phyloP scores from a whole-genome alignment of 257 asterid genomes.

The Lavandula angustifolia region DNA sequence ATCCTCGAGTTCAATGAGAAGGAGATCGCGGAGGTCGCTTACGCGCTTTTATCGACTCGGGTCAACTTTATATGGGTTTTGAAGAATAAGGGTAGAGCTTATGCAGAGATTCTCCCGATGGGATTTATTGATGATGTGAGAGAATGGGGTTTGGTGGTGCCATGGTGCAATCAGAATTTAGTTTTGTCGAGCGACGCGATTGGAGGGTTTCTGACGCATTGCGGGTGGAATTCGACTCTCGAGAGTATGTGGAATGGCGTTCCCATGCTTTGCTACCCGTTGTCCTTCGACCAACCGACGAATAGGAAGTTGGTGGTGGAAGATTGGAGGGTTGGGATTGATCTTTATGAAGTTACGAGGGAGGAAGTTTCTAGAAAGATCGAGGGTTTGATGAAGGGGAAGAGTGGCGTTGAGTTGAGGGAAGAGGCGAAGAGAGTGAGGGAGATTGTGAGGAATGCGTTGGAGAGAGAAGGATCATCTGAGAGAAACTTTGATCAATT shows the following conservation, averaged over 20 bases:
- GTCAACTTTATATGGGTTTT: constrained; percentile 57
- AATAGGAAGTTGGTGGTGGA: constrained; percentile 46
- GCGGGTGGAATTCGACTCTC: no score
- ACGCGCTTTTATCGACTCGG: constrained; percentile 46
- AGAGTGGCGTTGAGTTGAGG: background rate
- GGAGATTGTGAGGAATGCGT: constrained; percentile 7
- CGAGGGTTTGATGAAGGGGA: constrained; percentile 29
- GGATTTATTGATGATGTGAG: background rate
- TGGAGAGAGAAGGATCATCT: constrained; percentile 28
- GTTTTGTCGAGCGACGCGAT: constrained; percentile 43
- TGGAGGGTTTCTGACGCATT: constrained; percentile 38
- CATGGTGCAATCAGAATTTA: constrained; percentile 53
- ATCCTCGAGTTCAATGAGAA: constrained; percentile 27
- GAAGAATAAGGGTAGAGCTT: background rate
- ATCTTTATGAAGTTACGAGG: constrained; percentile 30
- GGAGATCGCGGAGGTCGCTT: constrained; percentile 39
- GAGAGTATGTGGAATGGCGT: background rate
- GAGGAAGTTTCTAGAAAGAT: constrained; percentile 40
- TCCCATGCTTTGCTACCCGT: constrained; percentile 49
- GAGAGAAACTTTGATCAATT: constrained; percentile 31
- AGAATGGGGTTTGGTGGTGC: constrained; percentile 43
- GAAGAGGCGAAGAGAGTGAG: constrained; percentile 4
- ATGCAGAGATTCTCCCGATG: constrained; percentile 33
- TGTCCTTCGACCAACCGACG: constrained; percentile 34
- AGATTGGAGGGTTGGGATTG: constrained; percentile 40